A percentile compares a stretch with the other conserved stretches of the same genome.
phyloP scores from a whole-genome alignment of 2,329 filamentous ascomycete species.

The Dactylella cylindrospora region DNA sequence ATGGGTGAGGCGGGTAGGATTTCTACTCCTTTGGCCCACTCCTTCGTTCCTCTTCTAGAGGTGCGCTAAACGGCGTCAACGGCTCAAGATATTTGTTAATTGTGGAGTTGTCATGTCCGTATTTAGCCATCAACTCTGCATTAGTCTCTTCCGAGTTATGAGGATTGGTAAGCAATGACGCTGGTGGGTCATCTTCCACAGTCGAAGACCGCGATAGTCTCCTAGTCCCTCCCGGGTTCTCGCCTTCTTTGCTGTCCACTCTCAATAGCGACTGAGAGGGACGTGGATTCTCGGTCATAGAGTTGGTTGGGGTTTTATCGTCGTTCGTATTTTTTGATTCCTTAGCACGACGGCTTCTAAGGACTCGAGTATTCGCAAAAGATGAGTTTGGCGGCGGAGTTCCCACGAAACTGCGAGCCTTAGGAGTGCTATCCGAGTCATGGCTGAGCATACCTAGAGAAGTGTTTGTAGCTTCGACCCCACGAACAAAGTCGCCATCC shows the following conservation, averaged over 20 bases:
- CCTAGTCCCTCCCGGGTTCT: conserved; percentile 25
- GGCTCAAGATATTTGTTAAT: conserved; percentile 30
- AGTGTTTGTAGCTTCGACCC: conserved; percentile 1
- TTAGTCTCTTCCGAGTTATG: conserved; percentile 26
- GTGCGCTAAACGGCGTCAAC: conserved; percentile 10
- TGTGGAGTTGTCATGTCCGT: conserved; percentile 10
- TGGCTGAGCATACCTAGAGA: conserved; percentile 26
- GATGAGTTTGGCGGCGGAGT: conserved; percentile 29
- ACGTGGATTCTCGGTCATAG: conserved; percentile 2
- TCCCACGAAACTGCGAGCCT: conserved; percentile 27
- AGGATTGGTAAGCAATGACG: conserved; percentile 10
- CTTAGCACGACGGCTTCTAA: conserved; percentile 21
- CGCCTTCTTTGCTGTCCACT: conserved; percentile 22
- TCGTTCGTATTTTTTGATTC: conserved; percentile 13
- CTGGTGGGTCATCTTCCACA: conserved; percentile 23
- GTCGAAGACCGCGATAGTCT: conserved; percentile 30
- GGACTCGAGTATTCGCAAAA: conserved; percentile 14
- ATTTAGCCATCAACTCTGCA: conserved; percentile 18
- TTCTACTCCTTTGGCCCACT: conserved; percentile 1
- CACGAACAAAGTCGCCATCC: conserved; percentile 16
- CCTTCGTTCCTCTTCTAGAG: conserved; percentile 9
- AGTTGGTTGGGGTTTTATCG: conserved; percentile 23
- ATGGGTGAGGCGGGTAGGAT: neutral
- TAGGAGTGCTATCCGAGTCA: conserved; percentile 38
- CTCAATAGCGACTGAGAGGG: conserved; percentile 1